Evolutionary conservation across 768 basidiomycete species (phyloP), one percentile per base, ranked within the genome.

Genomic region (Agaricus bisporus): DNA sequence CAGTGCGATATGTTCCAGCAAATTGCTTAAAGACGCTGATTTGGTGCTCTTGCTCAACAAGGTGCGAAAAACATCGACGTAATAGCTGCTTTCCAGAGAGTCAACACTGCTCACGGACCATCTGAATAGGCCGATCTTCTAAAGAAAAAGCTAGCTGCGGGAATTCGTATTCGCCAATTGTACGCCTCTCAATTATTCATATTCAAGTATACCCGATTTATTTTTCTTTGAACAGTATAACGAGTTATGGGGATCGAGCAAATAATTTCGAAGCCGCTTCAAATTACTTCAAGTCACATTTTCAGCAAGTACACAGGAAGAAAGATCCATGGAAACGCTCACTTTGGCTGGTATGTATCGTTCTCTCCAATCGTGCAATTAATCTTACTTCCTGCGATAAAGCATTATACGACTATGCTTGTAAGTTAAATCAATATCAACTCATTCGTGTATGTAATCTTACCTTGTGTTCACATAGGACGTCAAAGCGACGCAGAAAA

Each of bases 211-310:
- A 45, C 12, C 26, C 28, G 14, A 22, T 10, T 22, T 1, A 12
- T 18, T 54, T 51, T 47, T 42, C 10, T 56, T 52, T 39, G 9
- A 20, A 18, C 61, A 89, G 86, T 63, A 88, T 90, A 66, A 86
- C 86, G 29, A 88, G 87, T 48, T 90, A 83, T 59, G 85, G 83
- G 5, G 77, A 86, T 49, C 77, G 88, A 20, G 75, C 83, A 29
- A 90, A 91, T 59, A 79, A 77, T 48, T 88, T 74, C 64, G 80
- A 85, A 59, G 77, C 78, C 17, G 89, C 85, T 14, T 77, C 88
- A 36, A 78, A 82, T 47, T 91, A 92, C 61, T 91, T 92, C 73
- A 80, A 81, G n/a, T 79, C 85, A n/a, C 90, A 91, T 65, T 92
- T 92, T 62, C 69, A 83, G 25, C 86, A 88, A 57, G 82, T 83